phyloP scores from a whole-genome alignment of 768 basidiomycete species.

The Roridomyces roridus region DNA sequence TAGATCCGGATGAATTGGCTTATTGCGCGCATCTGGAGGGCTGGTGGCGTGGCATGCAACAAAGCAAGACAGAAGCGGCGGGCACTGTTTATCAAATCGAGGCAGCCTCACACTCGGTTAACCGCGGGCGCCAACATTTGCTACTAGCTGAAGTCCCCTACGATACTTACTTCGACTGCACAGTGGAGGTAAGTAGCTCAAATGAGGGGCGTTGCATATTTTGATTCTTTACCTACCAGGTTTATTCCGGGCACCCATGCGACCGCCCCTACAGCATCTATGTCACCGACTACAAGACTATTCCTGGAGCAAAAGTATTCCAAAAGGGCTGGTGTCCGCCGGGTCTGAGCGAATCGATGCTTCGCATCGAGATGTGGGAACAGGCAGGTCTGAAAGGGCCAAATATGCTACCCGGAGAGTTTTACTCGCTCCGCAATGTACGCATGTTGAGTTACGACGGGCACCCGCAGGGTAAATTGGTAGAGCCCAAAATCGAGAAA shows the following conservation, averaged over 20 bases:
- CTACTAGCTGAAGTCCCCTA: slow-evolving; percentile 58
- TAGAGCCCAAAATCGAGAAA: slow-evolving; percentile 48
- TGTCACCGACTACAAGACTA: slow-evolving; percentile 71
- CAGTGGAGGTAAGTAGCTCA: slow-evolving; percentile 55
- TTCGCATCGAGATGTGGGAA: slow-evolving; percentile 70
- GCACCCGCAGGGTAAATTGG: slow-evolving; percentile 60
- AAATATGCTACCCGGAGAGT: slow-evolving; percentile 54
- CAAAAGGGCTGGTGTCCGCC: slow-evolving; percentile 54
- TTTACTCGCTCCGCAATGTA: slow-evolving; percentile 59
- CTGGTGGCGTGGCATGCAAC: slow-evolving; percentile 55
- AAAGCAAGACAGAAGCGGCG: slow-evolving; percentile 22
- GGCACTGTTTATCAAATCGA: slow-evolving; percentile 29
- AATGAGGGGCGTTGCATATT: background rate
- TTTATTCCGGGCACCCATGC: slow-evolving; percentile 51
- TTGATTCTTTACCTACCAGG: slow-evolving; percentile 37
- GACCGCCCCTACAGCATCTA: slow-evolving; percentile 52
- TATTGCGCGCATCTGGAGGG: slow-evolving; percentile 51
- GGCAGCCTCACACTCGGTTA: too few relatives aligned
- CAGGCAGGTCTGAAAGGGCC: slow-evolving; percentile 46
- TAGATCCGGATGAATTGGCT: slow-evolving; percentile 43
- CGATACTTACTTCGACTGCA: slow-evolving; percentile 65
- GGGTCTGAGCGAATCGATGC: slow-evolving; percentile 46
- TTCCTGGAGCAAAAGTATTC: slow-evolving; percentile 37
- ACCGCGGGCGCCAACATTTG: slow-evolving; percentile 43
- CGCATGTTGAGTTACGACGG: slow-evolving; percentile 49